Conservation (phyloP, 2,329 filamentous ascomycete genomes). For the Tolypocladium nubicola region DNA sequence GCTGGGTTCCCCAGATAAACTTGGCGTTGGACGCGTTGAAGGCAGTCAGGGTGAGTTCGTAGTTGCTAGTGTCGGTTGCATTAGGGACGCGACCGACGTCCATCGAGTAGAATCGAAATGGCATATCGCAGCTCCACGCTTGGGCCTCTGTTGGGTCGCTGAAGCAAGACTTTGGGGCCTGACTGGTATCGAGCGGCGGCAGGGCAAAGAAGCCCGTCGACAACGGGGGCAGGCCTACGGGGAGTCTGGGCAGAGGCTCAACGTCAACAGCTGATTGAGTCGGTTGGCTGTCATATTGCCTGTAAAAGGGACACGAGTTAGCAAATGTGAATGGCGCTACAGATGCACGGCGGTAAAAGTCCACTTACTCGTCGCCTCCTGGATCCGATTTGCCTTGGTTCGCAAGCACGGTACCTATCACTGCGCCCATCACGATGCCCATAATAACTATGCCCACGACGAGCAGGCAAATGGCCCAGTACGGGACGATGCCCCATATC, state of each 20-base stretch:
- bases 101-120: constrained; percentile 32
- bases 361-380: constrained; percentile 13
- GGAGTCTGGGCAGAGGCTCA: constrained; percentile 36
- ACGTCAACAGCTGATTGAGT: constrained; percentile 35
- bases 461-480: constrained; percentile 48
- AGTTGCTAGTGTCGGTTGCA: constrained; percentile 21
- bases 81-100: constrained; percentile 21
- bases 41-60: constrained; percentile 27
- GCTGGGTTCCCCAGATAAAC: constrained; percentile 44
- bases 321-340: not conserved
- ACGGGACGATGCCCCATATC: constrained; percentile 48
- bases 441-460: constrained; percentile 38
- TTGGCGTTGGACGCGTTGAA: constrained; percentile 26
- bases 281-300: constrained; percentile 14
- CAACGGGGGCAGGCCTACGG: constrained; percentile 39
- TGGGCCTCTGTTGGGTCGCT: constrained; percentile 40
- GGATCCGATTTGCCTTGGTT: constrained; percentile 3
- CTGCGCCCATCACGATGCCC: constrained; percentile 44
- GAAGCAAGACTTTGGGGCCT: constrained; percentile 45
- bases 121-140: constrained; percentile 54
- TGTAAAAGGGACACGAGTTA: constrained; percentile 2
- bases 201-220: constrained; percentile 45
- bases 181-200: constrained; percentile 39
- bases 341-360: not conserved
- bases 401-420: constrained; percentile 21